phyloP scores from a whole-genome alignment of 768 basidiomycete genomes.

The Leccinellum luteum region DNA sequence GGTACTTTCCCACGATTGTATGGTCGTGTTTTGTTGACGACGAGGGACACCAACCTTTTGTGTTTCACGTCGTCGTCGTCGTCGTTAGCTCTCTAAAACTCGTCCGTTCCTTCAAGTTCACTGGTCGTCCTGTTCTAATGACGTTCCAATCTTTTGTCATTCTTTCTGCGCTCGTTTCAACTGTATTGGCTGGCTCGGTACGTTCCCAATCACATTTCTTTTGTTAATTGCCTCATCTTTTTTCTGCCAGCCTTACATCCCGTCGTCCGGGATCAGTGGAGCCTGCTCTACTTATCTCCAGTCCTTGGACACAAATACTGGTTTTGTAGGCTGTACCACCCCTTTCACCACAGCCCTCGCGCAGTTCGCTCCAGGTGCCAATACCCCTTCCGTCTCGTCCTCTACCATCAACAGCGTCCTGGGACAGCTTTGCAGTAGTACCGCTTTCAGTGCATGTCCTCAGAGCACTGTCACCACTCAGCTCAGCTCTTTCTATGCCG shows the following conservation, averaged over 20 bases:
- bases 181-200: constrained; percentile 52
- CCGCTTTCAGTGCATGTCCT: constrained; percentile 50
- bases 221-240: constrained; percentile 6
- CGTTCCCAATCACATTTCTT: not conserved
- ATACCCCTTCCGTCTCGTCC: constrained; percentile 38
- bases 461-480: constrained; percentile 54
- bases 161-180: constrained; percentile 48
- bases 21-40: constrained; percentile 13
- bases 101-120: constrained; percentile 30
- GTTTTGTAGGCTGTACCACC: constrained; percentile 58
- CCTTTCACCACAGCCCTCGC: constrained; percentile 60
- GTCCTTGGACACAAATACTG: constrained; percentile 58
- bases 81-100: not conserved
- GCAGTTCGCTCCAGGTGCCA: constrained; percentile 47
- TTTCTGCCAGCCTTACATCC: constrained; percentile 53
- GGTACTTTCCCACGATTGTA: not conserved
- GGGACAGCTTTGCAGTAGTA: constrained; percentile 50
- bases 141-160: constrained; percentile 53
- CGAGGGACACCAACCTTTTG: not conserved
- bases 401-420: constrained; percentile 51
- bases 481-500: constrained; percentile 66
- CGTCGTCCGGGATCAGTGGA: constrained; percentile 59
- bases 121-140: constrained; percentile 23
- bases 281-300: constrained; percentile 58
- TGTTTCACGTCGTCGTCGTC: not conserved